Base-by-base conservation (phyloP, 192 early-diverging fungal species). In the Linnemannia schmuckeri region DNA sequence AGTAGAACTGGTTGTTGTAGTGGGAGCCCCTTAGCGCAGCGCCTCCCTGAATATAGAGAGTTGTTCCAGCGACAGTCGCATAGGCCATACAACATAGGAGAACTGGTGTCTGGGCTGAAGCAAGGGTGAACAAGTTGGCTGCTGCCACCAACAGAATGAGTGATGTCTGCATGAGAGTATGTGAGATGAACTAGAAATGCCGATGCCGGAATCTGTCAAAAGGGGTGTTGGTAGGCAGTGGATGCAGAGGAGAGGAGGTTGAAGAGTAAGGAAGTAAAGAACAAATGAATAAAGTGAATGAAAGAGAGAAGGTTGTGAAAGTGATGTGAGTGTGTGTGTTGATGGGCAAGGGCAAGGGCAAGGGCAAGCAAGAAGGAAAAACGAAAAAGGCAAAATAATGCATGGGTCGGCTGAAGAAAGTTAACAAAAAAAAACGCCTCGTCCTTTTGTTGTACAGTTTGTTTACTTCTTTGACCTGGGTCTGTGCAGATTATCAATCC, bases 11-110 rank as follows among this genome's bases (percentile, higher is more conserved):
- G 33, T 72, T 79, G 37, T 22, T 54, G 52, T 1, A 22, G 3
- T 7, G 0, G 6, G 10, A 9, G 0, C 52, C 17, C 7, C 3
- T 3, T 37, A 37, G 15, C 10, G 13, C 42, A 27, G 35, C 0
- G 0, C 78, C 78, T 38, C 78, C 78, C 27, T 79, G 78, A 15
- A 79, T 46, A 17, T 72, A 79, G 0, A 79, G 52, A 1, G 78
- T 72, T 17, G 54, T 63, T 35, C 33, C 68, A 9, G 61, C 52
- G 22, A 79, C 52, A 42, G 49, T 79, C 4, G 70, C 47, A 57
- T 61, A 79, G 5, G 78, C 78, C 78, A 79, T 79, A 33, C 22
- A 52, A 17, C n/a, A 27, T 12, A 71, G 38, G 5, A 0, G 10
- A 18, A 17, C 17, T n/a, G 78, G 78, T n/a, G 20, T 17, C 47